A percentile compares a stretch with the other conserved stretches of the same genome.
These are phyloP conservation scores for Stephania yunnanensis DNA, from an alignment of 164 flowering plant genomes.

Conservation along the genomic window DNA sequence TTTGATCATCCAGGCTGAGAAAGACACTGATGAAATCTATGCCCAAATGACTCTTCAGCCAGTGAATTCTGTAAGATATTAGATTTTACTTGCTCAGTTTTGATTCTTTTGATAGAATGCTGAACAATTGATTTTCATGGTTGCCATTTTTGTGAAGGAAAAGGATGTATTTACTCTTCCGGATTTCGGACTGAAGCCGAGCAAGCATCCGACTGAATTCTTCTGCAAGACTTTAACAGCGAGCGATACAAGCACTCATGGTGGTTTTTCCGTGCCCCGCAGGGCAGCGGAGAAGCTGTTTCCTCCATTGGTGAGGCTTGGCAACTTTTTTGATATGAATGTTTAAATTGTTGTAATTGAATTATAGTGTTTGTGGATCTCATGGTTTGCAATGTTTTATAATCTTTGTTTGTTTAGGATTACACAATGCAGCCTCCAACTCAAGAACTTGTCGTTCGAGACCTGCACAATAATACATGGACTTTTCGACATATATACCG, in stretches of 20 bases:
- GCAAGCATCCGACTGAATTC: slow-evolving; percentile 91
- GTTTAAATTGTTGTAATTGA: background rate
- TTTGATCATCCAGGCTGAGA: slow-evolving; percentile 62
- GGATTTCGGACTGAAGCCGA: slow-evolving; percentile 57
- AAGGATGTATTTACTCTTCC: slow-evolving; percentile 74
- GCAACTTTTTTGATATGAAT: background rate
- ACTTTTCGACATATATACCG: slow-evolving; percentile 98
- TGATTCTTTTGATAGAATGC: too few relatives aligned
- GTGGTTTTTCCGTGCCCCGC: slow-evolving; percentile 98
- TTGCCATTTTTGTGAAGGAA: slow-evolving; percentile 38
- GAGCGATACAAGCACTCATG: slow-evolving; percentile 99
- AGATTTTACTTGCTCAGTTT: background rate
- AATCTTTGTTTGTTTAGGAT: slow-evolving; percentile 44
- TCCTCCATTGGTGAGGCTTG: slow-evolving; percentile 64
- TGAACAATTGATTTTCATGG: background rate
- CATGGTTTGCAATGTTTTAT: background rate
- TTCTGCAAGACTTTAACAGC: slow-evolving; percentile 98
- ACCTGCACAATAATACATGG: slow-evolving; percentile 90
- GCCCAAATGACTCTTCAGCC: slow-evolving; percentile 99
- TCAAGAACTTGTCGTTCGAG: slow-evolving; percentile 91
- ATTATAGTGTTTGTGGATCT: background rate
- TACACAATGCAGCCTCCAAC: slow-evolving; percentile 92
- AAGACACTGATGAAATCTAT: slow-evolving; percentile 92
- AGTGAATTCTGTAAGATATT: slow-evolving; percentile 68
- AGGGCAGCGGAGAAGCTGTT: slow-evolving; percentile 99